Evolutionary conservation across 1,284 basidiomycete genomes (phyloP).

Genomic region (Ganoderma boninense): DNA sequence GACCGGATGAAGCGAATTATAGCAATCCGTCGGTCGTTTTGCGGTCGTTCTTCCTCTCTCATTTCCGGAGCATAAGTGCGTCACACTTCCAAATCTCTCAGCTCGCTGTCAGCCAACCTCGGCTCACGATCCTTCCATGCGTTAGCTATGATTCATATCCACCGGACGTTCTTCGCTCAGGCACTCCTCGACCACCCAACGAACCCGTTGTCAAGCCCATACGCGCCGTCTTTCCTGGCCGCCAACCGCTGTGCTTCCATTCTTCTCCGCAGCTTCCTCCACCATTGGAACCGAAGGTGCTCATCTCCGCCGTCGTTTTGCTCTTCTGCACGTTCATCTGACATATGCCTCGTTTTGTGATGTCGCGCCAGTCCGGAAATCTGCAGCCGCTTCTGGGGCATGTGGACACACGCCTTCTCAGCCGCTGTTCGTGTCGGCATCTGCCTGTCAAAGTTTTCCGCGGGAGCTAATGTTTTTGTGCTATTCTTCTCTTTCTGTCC

Average conservation of each 20-base stretch:
- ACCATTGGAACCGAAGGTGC: conserved; percentile 39
- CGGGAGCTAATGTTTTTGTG: conserved; percentile 11
- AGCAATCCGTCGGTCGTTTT: conserved; percentile 39
- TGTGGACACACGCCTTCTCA: conserved; percentile 51
- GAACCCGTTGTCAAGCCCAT: conserved; percentile 49
- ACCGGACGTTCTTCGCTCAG: conserved; percentile 50
- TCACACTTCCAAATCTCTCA: conserved; percentile 1
- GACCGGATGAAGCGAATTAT: conserved; percentile 42
- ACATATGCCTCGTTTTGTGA: conserved; percentile 19
- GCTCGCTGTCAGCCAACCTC: neutral
- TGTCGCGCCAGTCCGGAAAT: conserved; percentile 37
- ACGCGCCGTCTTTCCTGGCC: conserved; percentile 51
- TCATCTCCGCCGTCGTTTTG: conserved; percentile 1
- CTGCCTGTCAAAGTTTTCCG: conserved; percentile 6
- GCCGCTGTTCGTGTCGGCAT: conserved; percentile 43
- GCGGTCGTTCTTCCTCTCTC: conserved; percentile 43
- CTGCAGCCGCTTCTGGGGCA: conserved; percentile 47
- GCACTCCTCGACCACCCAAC: conserved; percentile 48
- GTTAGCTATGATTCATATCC: conserved; percentile 46
- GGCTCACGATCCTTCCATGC: conserved; percentile 7
- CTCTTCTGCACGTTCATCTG: conserved; percentile 9
- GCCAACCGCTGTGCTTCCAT: conserved; percentile 48
- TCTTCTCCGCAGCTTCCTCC: conserved; percentile 45
- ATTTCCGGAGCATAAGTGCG: conserved; percentile 43
- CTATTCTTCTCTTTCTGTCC: neutral